Conservation (phyloP, 2,329 filamentous ascomycete species). For the Aspergillus luchuensis region DNA sequence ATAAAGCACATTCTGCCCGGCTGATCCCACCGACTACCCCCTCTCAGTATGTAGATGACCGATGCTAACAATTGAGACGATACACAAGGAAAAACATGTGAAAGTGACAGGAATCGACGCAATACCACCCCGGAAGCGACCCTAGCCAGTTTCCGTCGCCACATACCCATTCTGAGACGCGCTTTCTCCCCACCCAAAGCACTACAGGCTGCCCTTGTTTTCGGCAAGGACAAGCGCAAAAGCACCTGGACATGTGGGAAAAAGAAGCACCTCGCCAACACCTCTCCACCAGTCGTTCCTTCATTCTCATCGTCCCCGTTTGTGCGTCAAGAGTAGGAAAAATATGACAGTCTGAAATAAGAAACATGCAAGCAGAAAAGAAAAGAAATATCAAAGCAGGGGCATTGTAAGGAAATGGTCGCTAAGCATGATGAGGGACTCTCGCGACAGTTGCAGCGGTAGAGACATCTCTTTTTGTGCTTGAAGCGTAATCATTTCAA, state of each 20-base stretch:
- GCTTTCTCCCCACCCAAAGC: slow-evolving; percentile 12
- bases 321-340: slow-evolving; percentile 30
- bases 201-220: slow-evolving; percentile 8
- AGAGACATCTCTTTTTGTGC: slow-evolving; percentile 21
- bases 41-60: background rate
- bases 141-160: slow-evolving; percentile 50
- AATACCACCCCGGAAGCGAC: slow-evolving; percentile 52
- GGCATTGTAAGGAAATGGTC: slow-evolving; percentile 14
- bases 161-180: slow-evolving; percentile 25
- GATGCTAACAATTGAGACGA: slow-evolving; percentile 7
- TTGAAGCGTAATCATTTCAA: slow-evolving; percentile 30
- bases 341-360: slow-evolving; percentile 22
- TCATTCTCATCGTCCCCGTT: slow-evolving; percentile 29
- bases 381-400: slow-evolving; percentile 15
- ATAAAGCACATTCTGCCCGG: background rate
- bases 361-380: slow-evolving; percentile 15
- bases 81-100: slow-evolving; percentile 16
- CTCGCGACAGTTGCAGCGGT: slow-evolving; percentile 23
- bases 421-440: slow-evolving; percentile 18
- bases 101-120: slow-evolving; percentile 38
- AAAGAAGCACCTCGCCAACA: slow-evolving; percentile 24
- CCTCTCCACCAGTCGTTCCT: slow-evolving; percentile 25
- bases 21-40: background rate
- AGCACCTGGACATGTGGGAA: slow-evolving; percentile 13
- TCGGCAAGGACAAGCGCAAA: slow-evolving; percentile 19